Evolutionary conservation across 1,284 basidiomycete genomes (phyloP), one percentile per base, ranked within the genome.

Genomic region (Hemileia vastatrix): DNA sequence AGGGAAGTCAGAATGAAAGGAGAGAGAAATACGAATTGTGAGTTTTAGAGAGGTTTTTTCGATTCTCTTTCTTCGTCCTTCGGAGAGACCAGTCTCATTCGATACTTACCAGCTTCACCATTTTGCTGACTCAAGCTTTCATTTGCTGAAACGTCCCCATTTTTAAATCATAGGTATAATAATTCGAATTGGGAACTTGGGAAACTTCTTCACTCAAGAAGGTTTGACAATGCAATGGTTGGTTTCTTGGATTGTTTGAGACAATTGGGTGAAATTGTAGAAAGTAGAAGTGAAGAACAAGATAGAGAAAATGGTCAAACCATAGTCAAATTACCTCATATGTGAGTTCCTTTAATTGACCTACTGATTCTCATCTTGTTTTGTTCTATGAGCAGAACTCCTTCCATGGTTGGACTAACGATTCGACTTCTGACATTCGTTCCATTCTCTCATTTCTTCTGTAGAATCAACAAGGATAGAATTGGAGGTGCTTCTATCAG

Each of bases 151-250:
- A 40, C 36, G 36, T 15, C 36, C 27, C 27, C 27, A 27, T 27
- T 27, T 27, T 27, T 27, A 27, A 27, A 27, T 27, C 27, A 27
- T 27, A 40, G 36, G 36, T 40, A 40, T 40, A 40, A 40, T 40
- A 40, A 9, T 40, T 40, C 36, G 15, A 40, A 74, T 23, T 72
- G 72, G 72, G 71, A 73, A 23, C 65, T 74, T 19, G 69, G 68
- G 0, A 54, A 70, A 4, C 44, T 74, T 8, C 55, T 73, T n/a
- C 70, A 71, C 50, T 66, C 64, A 13, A 44, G 74, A 2, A 52
- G 74, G 2, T 75, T 74, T 56, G 74, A 75, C 55, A 67, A 72
- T 47, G 74, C 67, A 3, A 72, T 74, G 66, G 65, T 67, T 0
- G 74, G 67, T 0, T 67, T 72, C 24, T 57, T 75, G 23, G 66